Percentiles rank a stretch among this genome's conserved stretches.
These are phyloP conservation scores for Monosporozyma unispora DNA, from an alignment of 805 yeast genomes.

Conservation along the genomic window DNA sequence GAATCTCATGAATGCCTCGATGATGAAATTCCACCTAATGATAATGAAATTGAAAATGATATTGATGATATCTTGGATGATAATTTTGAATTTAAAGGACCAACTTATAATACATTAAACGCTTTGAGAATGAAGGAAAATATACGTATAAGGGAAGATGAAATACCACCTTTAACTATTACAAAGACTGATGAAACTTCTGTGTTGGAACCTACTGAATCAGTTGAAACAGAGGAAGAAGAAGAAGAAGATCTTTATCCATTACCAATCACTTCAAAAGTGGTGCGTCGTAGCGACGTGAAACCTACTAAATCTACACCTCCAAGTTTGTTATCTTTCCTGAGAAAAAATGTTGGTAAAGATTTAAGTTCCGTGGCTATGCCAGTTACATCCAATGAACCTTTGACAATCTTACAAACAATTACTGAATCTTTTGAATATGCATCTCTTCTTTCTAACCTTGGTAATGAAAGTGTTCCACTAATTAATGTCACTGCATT, in stretches of 20 bases:
- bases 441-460: constrained; percentile 53
- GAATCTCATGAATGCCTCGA: constrained; percentile 4
- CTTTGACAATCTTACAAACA: constrained; percentile 71
- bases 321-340: constrained; percentile 69
- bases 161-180: not conserved
- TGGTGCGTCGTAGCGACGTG: constrained; percentile 51
- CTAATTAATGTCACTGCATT: constrained; percentile 64
- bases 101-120: not conserved
- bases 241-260: constrained; percentile 43
- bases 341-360: constrained; percentile 87
- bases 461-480: constrained; percentile 46
- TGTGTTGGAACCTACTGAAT: not conserved
- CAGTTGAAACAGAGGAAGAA: not conserved
- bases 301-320: constrained; percentile 56
- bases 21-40: not conserved
- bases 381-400: constrained; percentile 95
- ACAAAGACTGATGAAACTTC: not conserved
- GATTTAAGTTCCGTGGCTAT: constrained; percentile 77
- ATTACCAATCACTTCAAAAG: constrained; percentile 37
- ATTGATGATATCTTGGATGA: not conserved
- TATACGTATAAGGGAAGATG: not conserved
- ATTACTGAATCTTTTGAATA: constrained; percentile 77
- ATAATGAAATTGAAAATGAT: not conserved
- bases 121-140: not conserved
- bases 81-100: not conserved